Percentiles rank a stretch among this genome's conserved stretches.
Evolutionary conservation across 495 filamentous ascomycete species (phyloP).

Genomic region (Platismatia glauca): DNA sequence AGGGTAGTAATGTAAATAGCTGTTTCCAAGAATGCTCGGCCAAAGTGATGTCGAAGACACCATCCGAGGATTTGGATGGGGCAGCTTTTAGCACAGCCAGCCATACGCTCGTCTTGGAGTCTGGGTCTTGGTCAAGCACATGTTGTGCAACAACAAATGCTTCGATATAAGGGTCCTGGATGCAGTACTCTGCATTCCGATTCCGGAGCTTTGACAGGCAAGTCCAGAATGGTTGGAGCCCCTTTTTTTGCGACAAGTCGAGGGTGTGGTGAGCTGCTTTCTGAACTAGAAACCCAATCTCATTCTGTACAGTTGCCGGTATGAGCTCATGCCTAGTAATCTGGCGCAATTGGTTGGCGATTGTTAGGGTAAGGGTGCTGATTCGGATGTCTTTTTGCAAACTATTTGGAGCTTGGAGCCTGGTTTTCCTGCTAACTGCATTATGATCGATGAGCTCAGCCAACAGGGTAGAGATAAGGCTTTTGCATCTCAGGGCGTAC

Average conservation of each 20-base stretch:
- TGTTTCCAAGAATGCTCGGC: slow-evolving; percentile 67
- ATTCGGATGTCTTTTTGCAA: slow-evolving; percentile 24
- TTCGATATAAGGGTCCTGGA: slow-evolving; percentile 49
- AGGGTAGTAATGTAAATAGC: slow-evolving; percentile 66
- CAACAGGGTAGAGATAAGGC: slow-evolving; percentile 27
- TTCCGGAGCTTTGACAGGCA: neutral
- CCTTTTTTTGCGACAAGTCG: slow-evolving; percentile 5
- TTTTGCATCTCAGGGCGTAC: slow-evolving; percentile 31
- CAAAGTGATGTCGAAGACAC: slow-evolving; percentile 36
- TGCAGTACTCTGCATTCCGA: slow-evolving; percentile 46
- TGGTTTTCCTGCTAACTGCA: neutral
- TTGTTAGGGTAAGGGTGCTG: slow-evolving; percentile 31
- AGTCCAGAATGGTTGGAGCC: neutral
- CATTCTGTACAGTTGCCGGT: slow-evolving; percentile 19
- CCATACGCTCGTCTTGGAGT: slow-evolving; percentile 48
- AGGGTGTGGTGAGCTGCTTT: slow-evolving; percentile 28
- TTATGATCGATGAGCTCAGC: slow-evolving; percentile 24
- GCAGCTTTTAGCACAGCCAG: slow-evolving; percentile 42
- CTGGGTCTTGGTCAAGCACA: slow-evolving; percentile 39
- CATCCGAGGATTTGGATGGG: neutral
- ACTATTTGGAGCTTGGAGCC: slow-evolving; percentile 1
- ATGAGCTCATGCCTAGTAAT: slow-evolving; percentile 35
- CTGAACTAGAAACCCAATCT: slow-evolving; percentile 29
- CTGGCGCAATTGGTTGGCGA: slow-evolving; percentile 37
- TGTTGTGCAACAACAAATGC: slow-evolving; percentile 60